Percentiles rank a stretch among this genome's conserved stretches.
Conservation (phyloP, 208 protist species). For the Leishmania mexicana region DNA sequence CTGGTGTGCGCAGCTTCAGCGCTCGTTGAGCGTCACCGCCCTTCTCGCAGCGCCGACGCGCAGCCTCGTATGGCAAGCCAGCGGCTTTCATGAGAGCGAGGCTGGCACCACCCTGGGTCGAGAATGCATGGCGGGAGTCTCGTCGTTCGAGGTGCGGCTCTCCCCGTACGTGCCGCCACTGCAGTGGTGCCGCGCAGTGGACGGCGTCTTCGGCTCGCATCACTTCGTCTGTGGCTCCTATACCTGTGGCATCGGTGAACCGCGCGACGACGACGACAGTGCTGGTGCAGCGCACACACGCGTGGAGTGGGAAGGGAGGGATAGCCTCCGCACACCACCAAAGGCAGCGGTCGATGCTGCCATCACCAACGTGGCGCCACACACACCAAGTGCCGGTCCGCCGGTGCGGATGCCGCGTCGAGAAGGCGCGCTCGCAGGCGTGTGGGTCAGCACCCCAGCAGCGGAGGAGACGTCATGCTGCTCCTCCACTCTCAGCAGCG, state of each 20-base stretch:
- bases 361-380: too few species aligned
- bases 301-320: not conserved
- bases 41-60: constrained; percentile 17
- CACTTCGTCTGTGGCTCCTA: constrained; percentile 34
- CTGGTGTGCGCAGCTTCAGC: constrained; percentile 73
- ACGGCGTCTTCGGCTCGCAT: constrained; percentile 63
- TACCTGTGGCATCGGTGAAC: constrained; percentile 7
- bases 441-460: not conserved
- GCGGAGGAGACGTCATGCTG: not conserved
- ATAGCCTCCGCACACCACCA: not conserved
- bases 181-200: constrained; percentile 48
- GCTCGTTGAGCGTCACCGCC: constrained; percentile 44
- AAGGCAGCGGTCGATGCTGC: not conserved
- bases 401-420: not conserved
- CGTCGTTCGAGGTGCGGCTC: constrained; percentile 34
- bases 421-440: not conserved
- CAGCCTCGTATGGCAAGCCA: not conserved
- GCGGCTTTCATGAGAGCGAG: not conserved
- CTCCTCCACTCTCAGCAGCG: not conserved
- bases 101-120: too few species aligned
- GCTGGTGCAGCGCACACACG: not conserved
- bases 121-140: not conserved
- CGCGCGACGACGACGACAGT: not conserved
- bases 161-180: constrained; percentile 51
- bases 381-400: not conserved